Conservation (phyloP, 306 rosid species). For the Dalbergia oliveri region DNA sequence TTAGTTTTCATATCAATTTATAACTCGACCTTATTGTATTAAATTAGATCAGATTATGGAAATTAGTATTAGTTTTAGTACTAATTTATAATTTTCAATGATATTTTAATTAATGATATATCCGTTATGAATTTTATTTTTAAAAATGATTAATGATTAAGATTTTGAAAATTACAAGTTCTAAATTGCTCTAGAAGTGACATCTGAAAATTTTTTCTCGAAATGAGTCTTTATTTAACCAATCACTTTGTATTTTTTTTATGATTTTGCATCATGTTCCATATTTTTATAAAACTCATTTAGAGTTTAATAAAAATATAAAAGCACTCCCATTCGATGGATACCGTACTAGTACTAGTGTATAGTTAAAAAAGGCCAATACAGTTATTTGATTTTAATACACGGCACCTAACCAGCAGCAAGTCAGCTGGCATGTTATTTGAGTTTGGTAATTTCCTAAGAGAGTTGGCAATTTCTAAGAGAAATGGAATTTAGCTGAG, state of each 20-base stretch:
- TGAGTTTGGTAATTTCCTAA: constrained; percentile 44
- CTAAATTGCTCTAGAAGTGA: too few species aligned
- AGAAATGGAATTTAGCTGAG: constrained; percentile 20
- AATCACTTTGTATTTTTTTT: background rate
- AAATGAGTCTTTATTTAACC: background rate
- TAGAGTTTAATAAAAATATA: background rate
- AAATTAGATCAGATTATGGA: too few species aligned
- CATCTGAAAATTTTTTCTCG: too few species aligned
- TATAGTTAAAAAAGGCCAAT: constrained; percentile 20
- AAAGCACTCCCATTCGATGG: background rate
- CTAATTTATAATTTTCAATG: too few species aligned
- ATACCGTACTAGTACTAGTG: background rate
- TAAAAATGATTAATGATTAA: too few species aligned
- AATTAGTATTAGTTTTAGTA: too few species aligned
- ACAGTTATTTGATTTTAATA: constrained; percentile 16
- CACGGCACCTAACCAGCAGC: constrained; percentile 39
- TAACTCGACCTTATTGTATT: too few species aligned
- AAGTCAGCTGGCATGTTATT: constrained; percentile 40
- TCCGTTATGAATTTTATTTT: too few species aligned
- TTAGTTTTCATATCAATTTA: too few species aligned
- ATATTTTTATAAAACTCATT: background rate
- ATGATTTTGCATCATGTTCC: background rate
- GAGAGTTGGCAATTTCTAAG: constrained; percentile 47
- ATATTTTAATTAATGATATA: too few species aligned
- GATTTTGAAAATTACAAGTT: too few species aligned